These are phyloP conservation scores for Pugionium dolabratum DNA, from an alignment of 345 rosid genomes.

Conservation along the genomic window DNA sequence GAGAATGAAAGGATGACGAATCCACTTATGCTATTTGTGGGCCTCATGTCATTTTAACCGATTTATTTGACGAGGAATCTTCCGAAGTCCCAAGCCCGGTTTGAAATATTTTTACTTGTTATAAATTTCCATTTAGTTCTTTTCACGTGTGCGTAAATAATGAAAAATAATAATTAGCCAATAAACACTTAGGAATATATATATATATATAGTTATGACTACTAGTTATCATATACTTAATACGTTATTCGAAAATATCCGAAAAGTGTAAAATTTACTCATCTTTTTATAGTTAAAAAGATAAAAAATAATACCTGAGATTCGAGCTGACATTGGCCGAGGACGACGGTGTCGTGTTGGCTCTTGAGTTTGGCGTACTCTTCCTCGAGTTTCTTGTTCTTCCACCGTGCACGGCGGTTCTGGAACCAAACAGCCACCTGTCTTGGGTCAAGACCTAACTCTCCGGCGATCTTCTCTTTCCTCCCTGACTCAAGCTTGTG, in stretches of 20 bases:
- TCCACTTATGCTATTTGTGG: constrained; percentile 17
- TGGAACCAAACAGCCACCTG: constrained; percentile 99
- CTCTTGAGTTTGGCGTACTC: constrained; percentile 59
- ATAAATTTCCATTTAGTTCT: constrained; percentile 10
- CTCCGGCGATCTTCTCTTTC: constrained; percentile 71
- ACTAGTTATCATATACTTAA: not conserved
- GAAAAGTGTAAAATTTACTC: not conserved
- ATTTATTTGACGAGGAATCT: too few relatives aligned
- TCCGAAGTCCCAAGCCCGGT: constrained; percentile 14
- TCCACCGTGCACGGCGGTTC: constrained; percentile 89
- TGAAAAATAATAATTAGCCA: not conserved
- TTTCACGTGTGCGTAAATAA: not conserved
- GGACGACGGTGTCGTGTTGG: constrained; percentile 46
- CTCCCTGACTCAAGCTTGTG: constrained; percentile 86
- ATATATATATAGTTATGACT: not conserved
- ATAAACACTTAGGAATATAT: not conserved
- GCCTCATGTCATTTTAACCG: not conserved
- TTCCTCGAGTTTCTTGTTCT: constrained; percentile 90
- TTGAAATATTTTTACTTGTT: not conserved
- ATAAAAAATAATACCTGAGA: constrained; percentile 54
- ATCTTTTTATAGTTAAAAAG: too few relatives aligned
- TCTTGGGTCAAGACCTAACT: constrained; percentile 84
- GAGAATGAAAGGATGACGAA: constrained; percentile 9
- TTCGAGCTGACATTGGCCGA: constrained; percentile 70
- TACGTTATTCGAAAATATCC: not conserved